These are phyloP conservation scores for Coemansia sp. DNA, from an alignment of 192 early-diverging fungal genomes.

Conservation along the genomic window DNA sequence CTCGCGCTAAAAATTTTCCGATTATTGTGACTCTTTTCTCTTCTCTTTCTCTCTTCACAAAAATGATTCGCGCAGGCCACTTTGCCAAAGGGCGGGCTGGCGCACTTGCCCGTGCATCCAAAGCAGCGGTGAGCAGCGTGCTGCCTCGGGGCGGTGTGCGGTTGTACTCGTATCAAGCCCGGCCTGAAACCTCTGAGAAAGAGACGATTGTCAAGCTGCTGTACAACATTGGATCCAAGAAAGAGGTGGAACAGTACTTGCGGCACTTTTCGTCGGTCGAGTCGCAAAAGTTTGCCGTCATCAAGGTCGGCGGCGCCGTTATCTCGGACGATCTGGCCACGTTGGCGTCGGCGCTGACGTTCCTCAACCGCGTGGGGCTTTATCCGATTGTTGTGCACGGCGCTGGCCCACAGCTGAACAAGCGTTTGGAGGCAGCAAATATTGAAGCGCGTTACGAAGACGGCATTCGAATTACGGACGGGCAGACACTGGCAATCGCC, in stretches of 20 bases:
- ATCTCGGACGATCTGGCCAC: constrained; percentile 94
- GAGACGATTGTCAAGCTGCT: constrained; percentile 85
- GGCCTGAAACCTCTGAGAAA: constrained; percentile 57
- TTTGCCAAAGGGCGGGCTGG: constrained; percentile 20
- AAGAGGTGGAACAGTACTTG: constrained; percentile 98
- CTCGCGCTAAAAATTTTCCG: constrained; percentile 1
- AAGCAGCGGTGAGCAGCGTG: neutral
- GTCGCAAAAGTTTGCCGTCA: constrained; percentile 99
- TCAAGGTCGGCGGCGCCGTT: constrained; percentile 98
- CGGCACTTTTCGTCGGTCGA: constrained; percentile 96
- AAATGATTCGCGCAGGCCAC: constrained; percentile 46
- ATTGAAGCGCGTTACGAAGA: constrained; percentile 96
- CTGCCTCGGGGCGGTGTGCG: constrained; percentile 2
- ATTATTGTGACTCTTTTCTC: constrained; percentile 13
- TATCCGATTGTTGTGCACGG: constrained; percentile 99
- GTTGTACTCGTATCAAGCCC: constrained; percentile 31
- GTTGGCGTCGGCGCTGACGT: constrained; percentile 91
- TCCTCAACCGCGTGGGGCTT: constrained; percentile 94
- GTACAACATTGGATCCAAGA: constrained; percentile 98
- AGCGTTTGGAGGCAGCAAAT: constrained; percentile 83
- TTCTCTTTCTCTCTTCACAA: constrained; percentile 1
- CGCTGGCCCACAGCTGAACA: constrained; percentile 95
- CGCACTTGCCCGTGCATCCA: neutral
- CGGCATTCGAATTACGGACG: constrained; percentile 97
- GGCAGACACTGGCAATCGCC: constrained; percentile 89